These are phyloP conservation scores for Ogataea degrootiae DNA, from an alignment of 805 yeast genomes.

Conservation along the genomic window DNA sequence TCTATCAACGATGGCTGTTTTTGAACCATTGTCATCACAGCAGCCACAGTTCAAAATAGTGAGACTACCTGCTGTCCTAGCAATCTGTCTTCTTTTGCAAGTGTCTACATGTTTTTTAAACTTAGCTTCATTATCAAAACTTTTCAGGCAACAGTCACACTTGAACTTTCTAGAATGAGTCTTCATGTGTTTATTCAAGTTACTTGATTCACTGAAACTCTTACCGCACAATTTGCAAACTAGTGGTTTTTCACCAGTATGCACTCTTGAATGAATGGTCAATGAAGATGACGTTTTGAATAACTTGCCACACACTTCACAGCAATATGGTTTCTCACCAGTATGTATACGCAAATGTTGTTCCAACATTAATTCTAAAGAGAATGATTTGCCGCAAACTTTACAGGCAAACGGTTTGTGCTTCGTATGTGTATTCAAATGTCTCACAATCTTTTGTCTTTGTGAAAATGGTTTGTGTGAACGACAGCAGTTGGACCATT, in stretches of 20 bases:
- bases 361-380: slow-evolving; percentile 68
- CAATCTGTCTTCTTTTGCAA: slow-evolving; percentile 6
- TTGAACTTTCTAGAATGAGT: slow-evolving; percentile 56
- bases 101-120: slow-evolving; percentile 34
- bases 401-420: slow-evolving; percentile 74
- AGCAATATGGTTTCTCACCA: slow-evolving; percentile 82
- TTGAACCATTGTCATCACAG: too few species aligned
- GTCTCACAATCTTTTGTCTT: slow-evolving; percentile 81
- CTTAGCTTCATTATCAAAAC: slow-evolving; percentile 43
- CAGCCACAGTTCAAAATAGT: too few species aligned
- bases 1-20: too few species aligned
- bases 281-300: slow-evolving; percentile 82
- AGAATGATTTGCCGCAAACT: slow-evolving; percentile 65
- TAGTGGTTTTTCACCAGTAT: slow-evolving; percentile 88
- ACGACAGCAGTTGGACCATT: slow-evolving; percentile 77
- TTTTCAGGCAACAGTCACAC: slow-evolving; percentile 49
- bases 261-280: slow-evolving; percentile 78
- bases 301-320: slow-evolving; percentile 66
- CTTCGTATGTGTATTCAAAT: slow-evolving; percentile 82
- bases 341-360: slow-evolving; percentile 85
- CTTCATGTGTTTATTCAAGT: slow-evolving; percentile 81
- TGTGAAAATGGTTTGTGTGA: slow-evolving; percentile 62
- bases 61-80: too few species aligned
- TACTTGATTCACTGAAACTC: slow-evolving; percentile 83
- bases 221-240: slow-evolving; percentile 77